Evolutionary conservation across 495 filamentous ascomycete genomes (phyloP), one percentile per base, ranked within the genome.

Genomic region (Sphaerosporella brunnea): DNA sequence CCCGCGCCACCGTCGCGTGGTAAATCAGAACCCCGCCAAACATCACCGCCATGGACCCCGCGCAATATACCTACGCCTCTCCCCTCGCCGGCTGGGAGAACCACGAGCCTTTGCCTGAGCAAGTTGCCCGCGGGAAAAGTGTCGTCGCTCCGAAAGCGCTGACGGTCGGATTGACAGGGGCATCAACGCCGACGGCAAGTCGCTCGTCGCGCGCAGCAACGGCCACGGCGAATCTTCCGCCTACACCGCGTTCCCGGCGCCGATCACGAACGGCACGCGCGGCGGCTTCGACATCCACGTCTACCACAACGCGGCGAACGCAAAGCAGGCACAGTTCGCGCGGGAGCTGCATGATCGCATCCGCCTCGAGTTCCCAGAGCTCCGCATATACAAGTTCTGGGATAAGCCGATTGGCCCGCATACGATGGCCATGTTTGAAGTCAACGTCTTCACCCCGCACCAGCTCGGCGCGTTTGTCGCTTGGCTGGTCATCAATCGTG

Each of bases 401-500:
- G 78, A 90, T 53, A 60, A 38, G 32, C 84, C 84, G 2, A 60
- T 93, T 4, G 86, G 86, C 0, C 86, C 86, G 2, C 86, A 94
- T 55, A 78, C 80, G 0, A 64, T 83, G 0, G 82, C 75, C 37
- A 94, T 94, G 86, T 84, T 94, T 53, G 86, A 94, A 62, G 87
- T 93, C 13, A 90, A 90, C 51, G 30, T 94, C 23, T 81, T 86
- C 61, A 84, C 78, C 0, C 86, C 86, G 0, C 75, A 75, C 3
- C 82, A 94, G 61, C 90, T 93, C 53, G 85, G 85, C 2, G 86
- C 85, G 0, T 88, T 93, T 53, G 62, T 93, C 18, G 51, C 55
- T 2, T 94, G 86, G 86, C 66, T 94, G 36, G 71, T 84, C 21
- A 76, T 93, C 47, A 77, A 87, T 58, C 72, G 87, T 1, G 86